These are phyloP conservation scores for Diversispora eburnea DNA, from an alignment of 192 early-diverging fungal genomes.

Conservation along the genomic window DNA sequence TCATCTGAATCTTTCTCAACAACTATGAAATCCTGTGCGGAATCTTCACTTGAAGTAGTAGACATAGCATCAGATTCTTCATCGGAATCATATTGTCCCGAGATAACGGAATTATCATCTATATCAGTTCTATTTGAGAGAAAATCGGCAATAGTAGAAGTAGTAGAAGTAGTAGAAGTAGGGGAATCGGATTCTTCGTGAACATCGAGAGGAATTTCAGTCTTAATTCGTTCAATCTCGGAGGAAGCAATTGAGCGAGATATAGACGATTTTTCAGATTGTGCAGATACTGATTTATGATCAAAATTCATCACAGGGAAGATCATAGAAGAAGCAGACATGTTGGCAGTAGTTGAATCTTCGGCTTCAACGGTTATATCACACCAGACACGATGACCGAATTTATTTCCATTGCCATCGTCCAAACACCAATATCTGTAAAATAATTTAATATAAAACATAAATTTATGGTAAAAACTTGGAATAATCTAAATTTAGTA, in stretches of 20 bases:
- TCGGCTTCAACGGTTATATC: conserved; percentile 53
- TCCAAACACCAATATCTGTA: conserved; percentile 56
- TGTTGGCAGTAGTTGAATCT: conserved; percentile 37
- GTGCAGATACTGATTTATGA: conserved; percentile 27
- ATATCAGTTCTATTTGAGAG: not conserved
- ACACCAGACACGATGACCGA: conserved; percentile 69
- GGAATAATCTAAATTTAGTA: not conserved
- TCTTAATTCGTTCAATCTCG: conserved; percentile 5
- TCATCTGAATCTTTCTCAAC: conserved; percentile 29
- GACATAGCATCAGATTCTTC: conserved; percentile 17
- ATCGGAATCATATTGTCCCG: not conserved
- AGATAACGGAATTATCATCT: not conserved
- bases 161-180: no score
- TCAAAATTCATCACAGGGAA: conserved; percentile 40
- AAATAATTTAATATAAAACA: not conserved
- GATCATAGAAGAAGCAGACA: conserved; percentile 42
- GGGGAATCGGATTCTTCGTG: not conserved
- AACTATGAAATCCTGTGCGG: conserved; percentile 27
- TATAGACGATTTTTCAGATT: conserved; percentile 21
- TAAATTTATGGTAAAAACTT: not conserved
- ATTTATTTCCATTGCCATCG: conserved; percentile 53
- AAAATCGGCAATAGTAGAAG: not conserved
- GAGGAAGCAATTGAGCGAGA: conserved; percentile 6
- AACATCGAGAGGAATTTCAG: not conserved
- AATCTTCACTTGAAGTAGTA: not conserved